These are phyloP conservation scores for Naumovozyma dairenensis DNA, from an alignment of 805 yeast species.

Conservation along the genomic window DNA sequence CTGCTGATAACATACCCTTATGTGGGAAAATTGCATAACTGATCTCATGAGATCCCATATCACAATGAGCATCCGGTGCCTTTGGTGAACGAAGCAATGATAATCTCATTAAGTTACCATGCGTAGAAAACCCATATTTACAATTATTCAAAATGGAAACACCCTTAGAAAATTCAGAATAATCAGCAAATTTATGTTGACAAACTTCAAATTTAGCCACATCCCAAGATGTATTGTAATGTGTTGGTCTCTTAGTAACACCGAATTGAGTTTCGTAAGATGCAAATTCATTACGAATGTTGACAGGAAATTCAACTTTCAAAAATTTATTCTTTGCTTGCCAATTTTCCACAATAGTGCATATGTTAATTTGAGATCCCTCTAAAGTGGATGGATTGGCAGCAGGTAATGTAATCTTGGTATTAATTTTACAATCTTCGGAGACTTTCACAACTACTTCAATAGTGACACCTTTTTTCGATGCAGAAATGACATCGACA, in stretches of 20 bases:
- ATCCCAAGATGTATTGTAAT: slow-evolving; percentile 92
- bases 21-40: slow-evolving; percentile 84
- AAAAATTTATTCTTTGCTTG: slow-evolving; percentile 77
- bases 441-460: slow-evolving; percentile 54
- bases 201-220: slow-evolving; percentile 94
- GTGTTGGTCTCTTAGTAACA: slow-evolving; percentile 83
- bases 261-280: slow-evolving; percentile 94
- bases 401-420: slow-evolving; percentile 54
- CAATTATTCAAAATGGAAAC: slow-evolving; percentile 74
- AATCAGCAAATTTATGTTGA: slow-evolving; percentile 88
- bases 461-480: slow-evolving; percentile 53
- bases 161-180: slow-evolving; percentile 79
- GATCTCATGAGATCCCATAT: slow-evolving; percentile 79
- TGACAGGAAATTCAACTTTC: slow-evolving; percentile 92
- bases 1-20: slow-evolving; percentile 48
- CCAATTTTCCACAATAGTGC: slow-evolving; percentile 64
- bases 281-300: slow-evolving; percentile 64
- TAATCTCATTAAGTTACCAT: slow-evolving; percentile 84
- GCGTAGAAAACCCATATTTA: slow-evolving; percentile 88
- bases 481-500: slow-evolving; percentile 30
- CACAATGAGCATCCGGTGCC: slow-evolving; percentile 90
- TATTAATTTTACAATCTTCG: slow-evolving; percentile 45
- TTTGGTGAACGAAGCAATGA: slow-evolving; percentile 85
- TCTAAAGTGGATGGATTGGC: slow-evolving; percentile 33
- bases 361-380: slow-evolving; percentile 39